Base-by-base conservation (phyloP, 2,329 filamentous ascomycete genomes). In the Diaporthe aspalathi region DNA sequence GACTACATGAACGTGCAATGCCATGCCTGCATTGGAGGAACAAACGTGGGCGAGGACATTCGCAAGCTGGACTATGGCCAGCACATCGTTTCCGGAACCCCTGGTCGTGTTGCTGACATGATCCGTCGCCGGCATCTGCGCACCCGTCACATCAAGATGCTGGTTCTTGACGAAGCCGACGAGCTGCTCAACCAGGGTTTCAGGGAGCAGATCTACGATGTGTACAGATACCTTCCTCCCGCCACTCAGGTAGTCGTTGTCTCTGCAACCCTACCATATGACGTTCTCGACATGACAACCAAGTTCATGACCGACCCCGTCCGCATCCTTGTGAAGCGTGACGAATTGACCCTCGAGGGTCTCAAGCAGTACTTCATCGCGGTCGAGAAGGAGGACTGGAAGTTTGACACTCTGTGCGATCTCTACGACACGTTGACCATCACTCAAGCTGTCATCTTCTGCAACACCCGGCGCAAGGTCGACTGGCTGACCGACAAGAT, bases 361-460 rank as follows among this genome's bases (percentile, higher is more conserved):
- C 97, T 99, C 83, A 99, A 99, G 91, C 96, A 99, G 85, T 99
- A 98, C 89, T 99, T 98, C 89, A 98, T 99, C 86, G 96, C 96
- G 73, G 96, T 99, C 73, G 96, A 99, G 90, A 98, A 99, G 90
- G 96, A 99, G 85, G 96, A 99, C 82, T 99, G 96, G 96, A 99
- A 99, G 88, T 92, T 99, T 76, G 96, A 99, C 85, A 99, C 96
- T 74, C 94, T 99, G 74, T 98, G 94, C 80, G 96, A 99, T 86
- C 87, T 99, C 78, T 99, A 99, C 89, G 96, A 99, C 88, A 99
- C 96, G 70, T 93, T 99, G 82, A 99, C 96, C 83, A 99, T 98
- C 81, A 99, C 96, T 79, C 96, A 99, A 86, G 96, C 96, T 73
- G 96, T 99, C 85, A 99, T 99, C 87, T 99, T 99, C 93, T 99